A percentile compares a stretch with the other conserved stretches of the same genome.
Conservation (phyloP, 225 moss, liverwort and hornwort genomes). For the Marchantia polymorpha region DNA sequence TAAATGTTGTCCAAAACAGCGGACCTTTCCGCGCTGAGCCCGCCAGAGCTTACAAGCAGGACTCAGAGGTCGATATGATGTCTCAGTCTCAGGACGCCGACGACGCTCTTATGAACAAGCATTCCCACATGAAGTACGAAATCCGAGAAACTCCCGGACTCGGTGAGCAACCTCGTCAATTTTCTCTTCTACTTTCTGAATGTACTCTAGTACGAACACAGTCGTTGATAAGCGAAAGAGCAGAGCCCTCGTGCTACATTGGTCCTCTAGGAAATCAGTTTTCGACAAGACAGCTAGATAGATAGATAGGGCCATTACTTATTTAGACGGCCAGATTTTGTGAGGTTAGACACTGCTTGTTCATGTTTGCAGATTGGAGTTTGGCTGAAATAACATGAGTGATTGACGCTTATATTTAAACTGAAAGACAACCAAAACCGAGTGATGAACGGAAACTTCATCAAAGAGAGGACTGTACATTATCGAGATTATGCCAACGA, state of each 20-base stretch:
- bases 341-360: too few species aligned
- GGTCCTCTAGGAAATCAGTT: background rate
- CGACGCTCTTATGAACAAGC: conserved; percentile 49
- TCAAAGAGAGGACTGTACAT: too few species aligned
- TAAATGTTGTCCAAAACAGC: conserved; percentile 32
- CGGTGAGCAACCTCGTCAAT: conserved; percentile 30
- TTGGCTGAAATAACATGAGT: too few species aligned
- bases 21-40: conserved; percentile 55
- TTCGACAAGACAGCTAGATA: background rate
- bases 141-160: conserved; percentile 78
- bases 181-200: background rate
- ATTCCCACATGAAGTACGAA: conserved; percentile 93
- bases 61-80: conserved; percentile 59
- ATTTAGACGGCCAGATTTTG: background rate
- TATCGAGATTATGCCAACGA: too few species aligned
- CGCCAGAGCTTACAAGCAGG: conserved; percentile 46
- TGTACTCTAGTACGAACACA: background rate
- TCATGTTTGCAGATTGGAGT: too few species aligned
- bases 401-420: too few species aligned
- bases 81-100: conserved; percentile 59
- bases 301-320: background rate
- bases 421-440: too few species aligned
- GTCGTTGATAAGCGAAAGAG: background rate
- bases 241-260: background rate
- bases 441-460: too few species aligned